A percentile compares a stretch with the other conserved stretches of the same genome.
Evolutionary conservation across 306 rosid species (phyloP).

Genomic region (Luffa aegyptiaca): DNA sequence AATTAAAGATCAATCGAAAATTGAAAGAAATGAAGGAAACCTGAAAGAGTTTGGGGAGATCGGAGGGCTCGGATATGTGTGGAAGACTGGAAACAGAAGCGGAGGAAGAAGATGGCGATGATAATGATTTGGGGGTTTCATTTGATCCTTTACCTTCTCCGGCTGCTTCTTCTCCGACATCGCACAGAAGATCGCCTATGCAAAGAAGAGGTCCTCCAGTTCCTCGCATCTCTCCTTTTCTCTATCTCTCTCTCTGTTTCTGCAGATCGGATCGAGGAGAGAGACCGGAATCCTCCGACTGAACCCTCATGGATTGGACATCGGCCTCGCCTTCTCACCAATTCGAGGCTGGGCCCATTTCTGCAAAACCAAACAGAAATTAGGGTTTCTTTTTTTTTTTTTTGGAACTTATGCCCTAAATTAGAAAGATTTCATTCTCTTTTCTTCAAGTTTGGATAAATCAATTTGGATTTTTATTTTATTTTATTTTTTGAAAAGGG

Average conservation of each 20-base stretch:
- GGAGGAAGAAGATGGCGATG: conserved; percentile 15
- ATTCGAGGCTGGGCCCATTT: neutral
- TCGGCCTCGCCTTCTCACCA: neutral
- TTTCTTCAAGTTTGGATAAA: no score
- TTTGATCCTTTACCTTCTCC: neutral
- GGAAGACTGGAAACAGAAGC: conserved; percentile 23
- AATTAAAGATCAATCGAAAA: neutral
- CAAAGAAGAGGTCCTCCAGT: conserved; percentile 80
- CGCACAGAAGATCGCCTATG: conserved; percentile 84
- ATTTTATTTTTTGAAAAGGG: no score
- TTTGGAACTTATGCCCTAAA: no score
- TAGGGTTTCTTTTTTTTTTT: no score
- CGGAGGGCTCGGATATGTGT: conserved; percentile 1
- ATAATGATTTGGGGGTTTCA: conserved; percentile 5
- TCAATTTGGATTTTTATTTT: no score
- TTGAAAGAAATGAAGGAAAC: conserved; percentile 17
- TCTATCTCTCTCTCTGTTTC: neutral
- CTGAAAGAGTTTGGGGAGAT: conserved; percentile 73
- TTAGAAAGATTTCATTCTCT: no score
- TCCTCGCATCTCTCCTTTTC: conserved; percentile 42
- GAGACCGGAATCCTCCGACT: neutral
- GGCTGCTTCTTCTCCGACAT: conserved; percentile 54
- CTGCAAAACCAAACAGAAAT: no score
- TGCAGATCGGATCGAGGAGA: neutral
- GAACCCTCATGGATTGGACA: neutral